These are phyloP conservation scores for Paspalum vaginatum DNA, from an alignment of 176 grass and related monocot genomes.

Conservation along the genomic window DNA sequence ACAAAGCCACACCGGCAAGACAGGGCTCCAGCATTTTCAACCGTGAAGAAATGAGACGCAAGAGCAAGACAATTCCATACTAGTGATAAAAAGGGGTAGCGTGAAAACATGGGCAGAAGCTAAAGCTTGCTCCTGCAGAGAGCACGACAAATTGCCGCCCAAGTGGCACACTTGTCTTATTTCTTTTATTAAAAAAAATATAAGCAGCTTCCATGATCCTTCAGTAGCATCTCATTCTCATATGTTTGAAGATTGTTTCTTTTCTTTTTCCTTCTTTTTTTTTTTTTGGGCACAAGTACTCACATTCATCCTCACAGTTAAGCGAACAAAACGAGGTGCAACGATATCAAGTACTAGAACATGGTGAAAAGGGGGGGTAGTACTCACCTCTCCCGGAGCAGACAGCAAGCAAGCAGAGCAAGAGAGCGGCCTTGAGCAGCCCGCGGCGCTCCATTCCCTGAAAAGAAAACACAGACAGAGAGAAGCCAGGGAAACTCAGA, in stretches of 20 bases:
- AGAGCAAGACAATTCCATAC: neutral
- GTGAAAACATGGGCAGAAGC: neutral
- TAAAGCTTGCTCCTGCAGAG: neutral
- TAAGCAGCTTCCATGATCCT: neutral
- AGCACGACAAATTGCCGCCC: neutral
- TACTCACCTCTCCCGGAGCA: slow-evolving; percentile 63
- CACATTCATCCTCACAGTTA: neutral
- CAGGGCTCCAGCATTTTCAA: slow-evolving; percentile 1
- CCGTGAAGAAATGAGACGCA: neutral
- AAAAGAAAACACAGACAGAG: neutral
- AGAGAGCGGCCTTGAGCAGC: slow-evolving; percentile 47
- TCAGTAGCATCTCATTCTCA: too few relatives aligned
- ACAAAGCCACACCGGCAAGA: neutral
- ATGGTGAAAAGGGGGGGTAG: neutral
- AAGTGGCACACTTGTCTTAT: too few relatives aligned
- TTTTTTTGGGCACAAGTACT: neutral
- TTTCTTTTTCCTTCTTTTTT: too few relatives aligned
- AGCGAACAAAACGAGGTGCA: neutral
- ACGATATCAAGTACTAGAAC: too few relatives aligned
- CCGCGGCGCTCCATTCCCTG: slow-evolving; percentile 55
- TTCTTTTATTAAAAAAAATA: too few relatives aligned
- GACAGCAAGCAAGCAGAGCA: slow-evolving; percentile 46
- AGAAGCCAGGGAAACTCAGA: neutral
- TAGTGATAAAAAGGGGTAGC: neutral
- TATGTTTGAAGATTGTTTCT: too few relatives aligned